phyloP scores from a whole-genome alignment of 2,329 filamentous ascomycete species.

The Pseudogymnoascus sp. region DNA sequence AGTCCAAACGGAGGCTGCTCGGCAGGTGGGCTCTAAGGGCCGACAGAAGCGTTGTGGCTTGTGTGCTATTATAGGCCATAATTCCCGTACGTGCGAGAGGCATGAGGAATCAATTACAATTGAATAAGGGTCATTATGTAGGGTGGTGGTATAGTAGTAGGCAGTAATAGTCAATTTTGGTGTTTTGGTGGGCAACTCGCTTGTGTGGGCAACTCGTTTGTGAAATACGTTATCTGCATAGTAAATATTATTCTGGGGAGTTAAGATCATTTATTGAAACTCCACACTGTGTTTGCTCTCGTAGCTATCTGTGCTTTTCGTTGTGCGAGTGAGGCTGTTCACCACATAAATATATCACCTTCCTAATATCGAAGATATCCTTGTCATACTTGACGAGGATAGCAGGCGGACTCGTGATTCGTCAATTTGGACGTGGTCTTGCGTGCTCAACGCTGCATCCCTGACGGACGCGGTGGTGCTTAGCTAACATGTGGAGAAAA shows the following conservation, averaged over 20 bases:
- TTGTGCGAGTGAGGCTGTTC: neutral
- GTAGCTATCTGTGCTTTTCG: neutral
- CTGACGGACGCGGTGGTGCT: neutral
- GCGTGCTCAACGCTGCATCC: neutral
- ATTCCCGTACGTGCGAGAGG: no score
- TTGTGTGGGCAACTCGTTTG: no score
- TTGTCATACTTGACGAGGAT: neutral
- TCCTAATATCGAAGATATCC: neutral
- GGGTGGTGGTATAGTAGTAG: no score
- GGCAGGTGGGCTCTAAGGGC: no score
- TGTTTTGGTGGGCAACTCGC: no score
- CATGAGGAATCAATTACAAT: no score
- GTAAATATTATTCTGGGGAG: neutral
- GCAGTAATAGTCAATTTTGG: no score
- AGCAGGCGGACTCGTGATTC: neutral
- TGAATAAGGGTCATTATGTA: no score
- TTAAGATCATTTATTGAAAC: neutral
- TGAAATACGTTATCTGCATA: neutral
- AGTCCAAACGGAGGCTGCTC: no score
- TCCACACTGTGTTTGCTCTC: neutral
- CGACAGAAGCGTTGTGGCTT: no score
- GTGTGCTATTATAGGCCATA: no score
- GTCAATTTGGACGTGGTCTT: neutral
- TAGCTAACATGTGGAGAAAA: neutral
- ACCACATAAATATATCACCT: neutral